Percentiles rank a stretch among this genome's conserved stretches.
Conservation (phyloP, 2,329 filamentous ascomycete species). For the Colletotrichum kahawae region DNA sequence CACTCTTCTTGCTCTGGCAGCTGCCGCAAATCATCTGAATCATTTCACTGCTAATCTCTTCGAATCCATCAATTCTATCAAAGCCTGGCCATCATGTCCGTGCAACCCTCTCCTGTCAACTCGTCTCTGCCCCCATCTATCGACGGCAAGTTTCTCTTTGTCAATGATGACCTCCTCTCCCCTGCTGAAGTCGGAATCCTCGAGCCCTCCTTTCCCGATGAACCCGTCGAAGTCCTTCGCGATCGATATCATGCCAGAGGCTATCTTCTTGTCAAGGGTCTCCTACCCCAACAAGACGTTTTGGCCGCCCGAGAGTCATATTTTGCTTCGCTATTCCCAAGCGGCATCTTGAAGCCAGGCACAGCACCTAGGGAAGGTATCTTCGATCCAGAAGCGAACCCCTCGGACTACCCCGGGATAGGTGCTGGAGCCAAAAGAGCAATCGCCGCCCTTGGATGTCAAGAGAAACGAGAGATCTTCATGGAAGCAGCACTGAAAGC, state of each 20-base stretch:
- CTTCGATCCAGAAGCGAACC: constrained; percentile 25
- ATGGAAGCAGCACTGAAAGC: constrained; percentile 53
- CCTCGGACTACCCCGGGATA: constrained; percentile 30
- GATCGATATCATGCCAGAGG: constrained; percentile 1
- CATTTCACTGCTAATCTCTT: background rate
- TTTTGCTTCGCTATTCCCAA: constrained; percentile 15
- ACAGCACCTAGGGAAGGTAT: constrained; percentile 15
- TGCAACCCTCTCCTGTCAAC: background rate
- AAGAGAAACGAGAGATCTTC: constrained; percentile 26
- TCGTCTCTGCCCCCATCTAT: background rate
- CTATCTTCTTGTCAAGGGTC: constrained; percentile 20
- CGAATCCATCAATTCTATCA: background rate
- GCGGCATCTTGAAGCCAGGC: constrained; percentile 16
- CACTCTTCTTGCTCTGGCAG: background rate
- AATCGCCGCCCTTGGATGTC: constrained; percentile 45
- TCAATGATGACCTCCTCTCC: constrained; percentile 42
- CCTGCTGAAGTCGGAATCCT: constrained; percentile 47
- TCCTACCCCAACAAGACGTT: constrained; percentile 11
- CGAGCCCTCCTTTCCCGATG: constrained; percentile 43
- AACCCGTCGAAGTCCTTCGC: constrained; percentile 8
- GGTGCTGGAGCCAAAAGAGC: constrained; percentile 56
- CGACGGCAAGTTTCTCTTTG: constrained; percentile 25
- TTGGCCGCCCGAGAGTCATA: constrained; percentile 19
- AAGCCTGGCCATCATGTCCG: background rate
- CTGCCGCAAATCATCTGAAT: background rate